A percentile compares a stretch with the other conserved stretches of the same genome.
These are phyloP conservation scores for Phylloporus rhodoxanthus DNA, from an alignment of 768 basidiomycete species.

Conservation along the genomic window DNA sequence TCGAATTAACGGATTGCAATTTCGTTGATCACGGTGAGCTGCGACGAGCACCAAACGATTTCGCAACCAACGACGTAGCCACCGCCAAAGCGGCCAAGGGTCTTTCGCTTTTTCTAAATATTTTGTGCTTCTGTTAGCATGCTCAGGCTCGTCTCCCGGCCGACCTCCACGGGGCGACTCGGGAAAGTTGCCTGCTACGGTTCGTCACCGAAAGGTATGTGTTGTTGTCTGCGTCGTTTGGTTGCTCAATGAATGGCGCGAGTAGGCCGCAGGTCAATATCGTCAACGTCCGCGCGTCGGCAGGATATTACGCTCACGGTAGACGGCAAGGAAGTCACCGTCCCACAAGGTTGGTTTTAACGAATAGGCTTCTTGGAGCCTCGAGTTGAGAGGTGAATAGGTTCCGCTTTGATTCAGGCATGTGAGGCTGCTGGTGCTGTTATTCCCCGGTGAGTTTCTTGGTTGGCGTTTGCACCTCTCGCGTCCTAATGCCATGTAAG, in stretches of 20 bases:
- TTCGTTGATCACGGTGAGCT: slow-evolving; percentile 34
- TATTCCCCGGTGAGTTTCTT: slow-evolving; percentile 60
- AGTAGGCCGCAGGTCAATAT: slow-evolving; percentile 54
- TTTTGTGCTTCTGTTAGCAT: slow-evolving; percentile 34
- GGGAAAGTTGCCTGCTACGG: slow-evolving; percentile 49
- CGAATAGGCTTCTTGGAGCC: background rate
- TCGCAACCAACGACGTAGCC: slow-evolving; percentile 13
- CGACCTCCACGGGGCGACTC: slow-evolving; percentile 63
- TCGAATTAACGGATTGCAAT: slow-evolving; percentile 9
- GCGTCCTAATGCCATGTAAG: slow-evolving; percentile 33
- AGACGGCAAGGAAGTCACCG: slow-evolving; percentile 95
- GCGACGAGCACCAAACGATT: slow-evolving; percentile 37
- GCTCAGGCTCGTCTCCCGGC: slow-evolving; percentile 68
- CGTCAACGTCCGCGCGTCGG: slow-evolving; percentile 58
- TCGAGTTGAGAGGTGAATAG: slow-evolving; percentile 34
- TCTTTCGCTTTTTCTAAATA: slow-evolving; percentile 10
- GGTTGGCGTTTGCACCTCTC: background rate
- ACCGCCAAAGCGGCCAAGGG: slow-evolving; percentile 8
- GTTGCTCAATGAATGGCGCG: slow-evolving; percentile 1
- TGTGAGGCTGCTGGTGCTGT: slow-evolving; percentile 84
- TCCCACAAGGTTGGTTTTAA: slow-evolving; percentile 78
- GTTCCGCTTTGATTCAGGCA: slow-evolving; percentile 93
- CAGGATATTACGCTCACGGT: slow-evolving; percentile 90
- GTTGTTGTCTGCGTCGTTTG: background rate
- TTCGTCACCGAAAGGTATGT: slow-evolving; percentile 34